Base-by-base conservation (phyloP, 805 yeast genomes). In the Zygosaccharomyces bailii region DNA sequence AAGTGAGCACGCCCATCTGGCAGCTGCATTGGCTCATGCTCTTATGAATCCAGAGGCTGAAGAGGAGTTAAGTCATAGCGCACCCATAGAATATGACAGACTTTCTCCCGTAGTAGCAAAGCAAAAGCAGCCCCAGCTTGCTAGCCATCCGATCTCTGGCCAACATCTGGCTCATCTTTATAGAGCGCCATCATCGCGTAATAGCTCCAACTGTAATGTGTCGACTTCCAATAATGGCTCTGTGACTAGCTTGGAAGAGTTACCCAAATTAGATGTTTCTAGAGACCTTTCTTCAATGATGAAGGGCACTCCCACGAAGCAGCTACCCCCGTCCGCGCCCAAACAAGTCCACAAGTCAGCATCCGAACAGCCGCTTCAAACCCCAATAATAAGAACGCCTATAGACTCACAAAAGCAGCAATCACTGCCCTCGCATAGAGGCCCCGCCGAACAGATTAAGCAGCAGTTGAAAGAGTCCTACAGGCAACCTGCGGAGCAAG, bases 1-100 rank as follows among this genome's bases (percentile, higher is more conserved):
- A 5, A 45, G 33, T 20, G 45, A 38, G 9, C 43, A 46, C 3
- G 54, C 54, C 8, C 40, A 45, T 32, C 48, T 46, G 11, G 63
- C 63, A 9, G 63, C 63, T 4, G 53, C 54, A 6, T 34, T 56
- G 30, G 63, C 63, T 0, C 61, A 56, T 38, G 33, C 47, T 3
- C 45, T 42, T 10, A 11, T 38, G 30, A 38, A 34, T 27, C 39
- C 45, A 20, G 49, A 42, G 5, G 23, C 32, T 20, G 45, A 42
- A 8, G 43, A 38, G 18, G 40, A 37, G 30, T 25, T 18, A 11
- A 35, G 11, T n/a, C 16, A 24, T 13, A 9, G 11, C 16, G 11
- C 18, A 1, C 27, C 38, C 19, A 7, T 13, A 5, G 40, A 37
- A 24, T 16, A n/a, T 25, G 40, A 37, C 13, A 37, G 30, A 10